Evolutionary conservation across 331 rosid genomes (phyloP).

Genomic region (Pyracantha coccinea): DNA sequence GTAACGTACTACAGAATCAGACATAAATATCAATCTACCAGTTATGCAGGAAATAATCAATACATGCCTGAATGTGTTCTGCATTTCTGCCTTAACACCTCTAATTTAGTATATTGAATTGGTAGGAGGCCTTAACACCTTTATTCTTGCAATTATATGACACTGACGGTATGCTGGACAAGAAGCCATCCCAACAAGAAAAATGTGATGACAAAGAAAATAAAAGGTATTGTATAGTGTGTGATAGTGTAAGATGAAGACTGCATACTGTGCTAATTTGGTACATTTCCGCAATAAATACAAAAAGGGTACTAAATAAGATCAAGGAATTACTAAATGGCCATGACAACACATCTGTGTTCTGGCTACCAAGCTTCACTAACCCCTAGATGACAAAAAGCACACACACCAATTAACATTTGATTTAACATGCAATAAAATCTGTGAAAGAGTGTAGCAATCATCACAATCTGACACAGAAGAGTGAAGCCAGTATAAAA

Average conservation of each 20-base stretch:
- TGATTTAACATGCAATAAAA: slow-evolving; percentile 19
- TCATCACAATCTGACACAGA: background rate
- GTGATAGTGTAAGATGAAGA: background rate
- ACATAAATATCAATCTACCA: background rate
- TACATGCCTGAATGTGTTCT: slow-evolving; percentile 56
- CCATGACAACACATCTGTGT: slow-evolving; percentile 42
- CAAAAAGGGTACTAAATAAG: slow-evolving; percentile 30
- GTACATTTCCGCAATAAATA: slow-evolving; percentile 3
- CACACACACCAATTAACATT: slow-evolving; percentile 35
- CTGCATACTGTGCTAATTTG: background rate
- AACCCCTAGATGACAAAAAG: slow-evolving; percentile 44
- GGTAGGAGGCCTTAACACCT: too few relatives aligned
- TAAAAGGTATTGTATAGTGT: background rate
- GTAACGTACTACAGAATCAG: background rate
- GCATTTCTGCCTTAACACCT: slow-evolving; percentile 25
- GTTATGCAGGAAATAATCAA: background rate
- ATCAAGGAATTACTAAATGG: slow-evolving; percentile 61
- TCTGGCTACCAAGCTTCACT: slow-evolving; percentile 42
- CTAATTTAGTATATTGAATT: background rate
- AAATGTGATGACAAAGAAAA: background rate
- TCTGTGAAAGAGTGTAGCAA: slow-evolving; percentile 1
- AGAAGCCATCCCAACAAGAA: background rate
- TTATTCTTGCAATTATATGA: background rate
- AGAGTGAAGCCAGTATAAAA: background rate
- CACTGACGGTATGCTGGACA: background rate